Evolutionary conservation across 2,329 filamentous ascomycete genomes (phyloP), one percentile per base, ranked within the genome.

Genomic region (Fusarium sp.): DNA sequence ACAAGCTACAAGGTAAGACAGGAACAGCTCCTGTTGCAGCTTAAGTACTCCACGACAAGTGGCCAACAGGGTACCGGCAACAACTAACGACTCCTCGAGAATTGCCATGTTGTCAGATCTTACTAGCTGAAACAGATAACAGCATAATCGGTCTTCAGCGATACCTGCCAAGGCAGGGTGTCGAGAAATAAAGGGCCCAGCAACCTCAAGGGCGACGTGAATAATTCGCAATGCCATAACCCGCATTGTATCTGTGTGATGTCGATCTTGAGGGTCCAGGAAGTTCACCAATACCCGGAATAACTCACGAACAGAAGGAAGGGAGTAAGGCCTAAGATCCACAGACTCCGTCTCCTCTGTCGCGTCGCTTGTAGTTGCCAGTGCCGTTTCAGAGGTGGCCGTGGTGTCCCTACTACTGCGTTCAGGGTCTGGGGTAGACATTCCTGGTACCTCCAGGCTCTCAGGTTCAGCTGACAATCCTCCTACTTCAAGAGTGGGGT

Each of bases 221-320:
- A 99, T 96, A 73, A 99, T 98, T 48, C 96, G 91, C 74, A 99
- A 85, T 24, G 96, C 96, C 95, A 99, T 99, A 45, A 99, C 94
- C 76, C 96, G 91, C 92, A 98, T 96, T 3, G 94, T 92, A 80
- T 99, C 96, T 6, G 95, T 97, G 81, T 98, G 94, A 77, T 96
- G 94, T 59, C 91, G 92, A 82, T 98, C 96, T 79, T 98, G 94
- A 4, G 97, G 96, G 80, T 99, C 95, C 32, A 99, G 85, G 22
- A 99, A 91, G 81, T 97, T 96, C 50, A 98, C 96, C 32, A 99
- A 86, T 47, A 98, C 96, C 60, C 96, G 89, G 80, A 99, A 98
- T 1, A 99, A 88, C 81, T 99, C 97, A 74, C 95, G 89, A 75
- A 99, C 98, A 6, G 96, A 98, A 3, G 96, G 95, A 36, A 99